A percentile compares a stretch with the other conserved stretches of the same genome.
Conservation (phyloP, 2,329 filamentous ascomycete species). For the Ophiocordyceps camponoti-floridani region DNA sequence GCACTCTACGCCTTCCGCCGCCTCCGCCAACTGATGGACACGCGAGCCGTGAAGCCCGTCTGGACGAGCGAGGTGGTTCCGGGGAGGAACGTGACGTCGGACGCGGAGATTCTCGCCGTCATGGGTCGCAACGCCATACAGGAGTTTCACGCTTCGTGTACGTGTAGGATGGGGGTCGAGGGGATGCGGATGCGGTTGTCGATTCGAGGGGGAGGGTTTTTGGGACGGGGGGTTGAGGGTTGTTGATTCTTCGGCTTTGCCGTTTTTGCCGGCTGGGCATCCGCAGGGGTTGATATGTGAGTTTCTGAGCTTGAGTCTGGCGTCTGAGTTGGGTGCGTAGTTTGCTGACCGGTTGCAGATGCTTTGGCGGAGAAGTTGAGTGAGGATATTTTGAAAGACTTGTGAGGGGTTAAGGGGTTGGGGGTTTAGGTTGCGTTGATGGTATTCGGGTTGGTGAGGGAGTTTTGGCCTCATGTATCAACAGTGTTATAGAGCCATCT, state of each 20-base stretch:
- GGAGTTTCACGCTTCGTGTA: constrained; percentile 10
- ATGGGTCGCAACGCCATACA: constrained; percentile 9
- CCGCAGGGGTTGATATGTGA: constrained; percentile 7
- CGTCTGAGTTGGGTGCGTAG: too few species aligned
- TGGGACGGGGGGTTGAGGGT: constrained; percentile 37
- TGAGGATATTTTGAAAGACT: constrained; percentile 2
- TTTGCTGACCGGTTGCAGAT: too few species aligned
- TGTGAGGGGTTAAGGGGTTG: background rate
- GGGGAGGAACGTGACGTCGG: constrained; percentile 17
- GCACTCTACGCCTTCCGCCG: constrained; percentile 23
- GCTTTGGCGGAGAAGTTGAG: constrained; percentile 11
- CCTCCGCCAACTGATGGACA: constrained; percentile 15
- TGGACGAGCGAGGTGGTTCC: constrained; percentile 18
- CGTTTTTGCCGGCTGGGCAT: constrained; percentile 6
- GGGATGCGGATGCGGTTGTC: constrained; percentile 36
- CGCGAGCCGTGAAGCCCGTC: constrained; percentile 9
- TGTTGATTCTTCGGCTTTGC: constrained; percentile 39
- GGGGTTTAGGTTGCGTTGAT: background rate
- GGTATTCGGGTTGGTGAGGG: background rate
- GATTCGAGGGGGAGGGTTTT: constrained; percentile 37
- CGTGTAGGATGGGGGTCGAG: constrained; percentile 15
- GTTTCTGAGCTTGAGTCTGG: too few species aligned
- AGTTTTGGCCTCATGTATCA: too few species aligned
- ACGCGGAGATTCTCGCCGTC: constrained; percentile 21
- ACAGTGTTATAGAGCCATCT: too few species aligned